phyloP scores from a whole-genome alignment of 495 filamentous ascomycete species.

The Penicillium antarcticum region DNA sequence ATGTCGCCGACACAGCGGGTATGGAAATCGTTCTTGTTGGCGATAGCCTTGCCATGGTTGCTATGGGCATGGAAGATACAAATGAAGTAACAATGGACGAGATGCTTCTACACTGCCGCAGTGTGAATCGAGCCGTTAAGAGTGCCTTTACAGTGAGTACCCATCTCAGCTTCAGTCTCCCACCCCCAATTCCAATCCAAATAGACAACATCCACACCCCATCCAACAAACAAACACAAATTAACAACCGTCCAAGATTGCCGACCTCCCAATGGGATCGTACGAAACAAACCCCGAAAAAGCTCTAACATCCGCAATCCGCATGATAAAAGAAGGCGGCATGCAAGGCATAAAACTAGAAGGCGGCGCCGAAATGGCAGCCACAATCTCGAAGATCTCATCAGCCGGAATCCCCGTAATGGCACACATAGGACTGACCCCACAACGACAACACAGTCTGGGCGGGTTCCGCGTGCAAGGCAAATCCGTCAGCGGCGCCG shows the following conservation, averaged over 20 bases:
- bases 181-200: neutral
- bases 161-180: neutral
- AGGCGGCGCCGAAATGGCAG: slow-evolving; percentile 83
- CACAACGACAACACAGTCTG: slow-evolving; percentile 86
- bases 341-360: slow-evolving; percentile 90
- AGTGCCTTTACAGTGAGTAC: slow-evolving; percentile 76
- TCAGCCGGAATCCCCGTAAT: slow-evolving; percentile 89
- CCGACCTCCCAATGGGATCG: slow-evolving; percentile 94
- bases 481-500: slow-evolving; percentile 68
- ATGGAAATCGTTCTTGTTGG: slow-evolving; percentile 95
- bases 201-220: neutral
- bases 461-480: slow-evolving; percentile 96
- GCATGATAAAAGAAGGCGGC: slow-evolving; percentile 86
- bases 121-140: slow-evolving; percentile 79
- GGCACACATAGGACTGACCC: slow-evolving; percentile 89
- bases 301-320: slow-evolving; percentile 79
- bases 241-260: slow-evolving; percentile 52
- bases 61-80: slow-evolving; percentile 92
- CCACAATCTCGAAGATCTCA: slow-evolving; percentile 81
- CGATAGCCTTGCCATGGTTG: slow-evolving; percentile 97
- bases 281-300: slow-evolving; percentile 90
- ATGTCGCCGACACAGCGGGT: slow-evolving; percentile 85
- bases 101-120: slow-evolving; percentile 93
- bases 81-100: slow-evolving; percentile 84
- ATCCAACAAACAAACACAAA: neutral